A percentile compares a stretch with the other conserved stretches of the same genome.
Evolutionary conservation across 1,284 basidiomycete genomes (phyloP).

Genomic region (Phylloboletellus chloephorus): DNA sequence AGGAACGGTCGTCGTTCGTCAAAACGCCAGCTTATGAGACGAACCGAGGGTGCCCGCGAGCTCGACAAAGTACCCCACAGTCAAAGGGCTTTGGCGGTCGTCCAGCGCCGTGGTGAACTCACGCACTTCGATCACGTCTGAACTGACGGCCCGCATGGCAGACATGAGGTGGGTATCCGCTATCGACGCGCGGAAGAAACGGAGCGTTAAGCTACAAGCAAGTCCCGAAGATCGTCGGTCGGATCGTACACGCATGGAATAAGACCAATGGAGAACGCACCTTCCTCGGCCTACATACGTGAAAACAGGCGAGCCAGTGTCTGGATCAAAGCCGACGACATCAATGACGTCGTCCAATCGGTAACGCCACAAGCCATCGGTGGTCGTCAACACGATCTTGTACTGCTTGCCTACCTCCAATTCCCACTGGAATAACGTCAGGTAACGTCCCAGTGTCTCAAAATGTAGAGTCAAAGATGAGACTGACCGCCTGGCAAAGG

Average conservation of each 20-base stretch:
- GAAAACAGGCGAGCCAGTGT: conserved; percentile 8
- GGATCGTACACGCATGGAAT: not conserved
- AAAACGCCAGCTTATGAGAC: not conserved
- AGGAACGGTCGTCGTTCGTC: not conserved
- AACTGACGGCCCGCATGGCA: not conserved
- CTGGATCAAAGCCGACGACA: conserved; percentile 19
- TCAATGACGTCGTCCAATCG: conserved; percentile 22
- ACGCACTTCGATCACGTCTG: conserved; percentile 1
- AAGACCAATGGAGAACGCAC: not conserved
- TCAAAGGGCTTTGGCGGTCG: conserved; percentile 2
- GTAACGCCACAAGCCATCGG: conserved; percentile 26
- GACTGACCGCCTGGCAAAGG: conserved; percentile 1
- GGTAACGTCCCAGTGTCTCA: not conserved
- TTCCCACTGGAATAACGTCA: conserved; percentile 15
- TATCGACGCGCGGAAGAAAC: not conserved
- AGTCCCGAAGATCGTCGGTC: not conserved
- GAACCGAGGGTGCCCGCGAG: not conserved
- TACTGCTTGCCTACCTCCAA: conserved; percentile 15
- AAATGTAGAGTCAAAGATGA: not conserved
- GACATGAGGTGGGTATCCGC: conserved; percentile 5
- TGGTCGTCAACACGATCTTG: conserved; percentile 23
- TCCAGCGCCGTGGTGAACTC: conserved; percentile 10
- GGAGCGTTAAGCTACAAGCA: conserved; percentile 5
- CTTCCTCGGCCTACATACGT: conserved; percentile 3
- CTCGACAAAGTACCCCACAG: conserved; percentile 15